Evolutionary conservation across 345 rosid genomes (phyloP), one percentile per base, ranked within the genome.

Genomic region (Eucalyptus virginea): DNA sequence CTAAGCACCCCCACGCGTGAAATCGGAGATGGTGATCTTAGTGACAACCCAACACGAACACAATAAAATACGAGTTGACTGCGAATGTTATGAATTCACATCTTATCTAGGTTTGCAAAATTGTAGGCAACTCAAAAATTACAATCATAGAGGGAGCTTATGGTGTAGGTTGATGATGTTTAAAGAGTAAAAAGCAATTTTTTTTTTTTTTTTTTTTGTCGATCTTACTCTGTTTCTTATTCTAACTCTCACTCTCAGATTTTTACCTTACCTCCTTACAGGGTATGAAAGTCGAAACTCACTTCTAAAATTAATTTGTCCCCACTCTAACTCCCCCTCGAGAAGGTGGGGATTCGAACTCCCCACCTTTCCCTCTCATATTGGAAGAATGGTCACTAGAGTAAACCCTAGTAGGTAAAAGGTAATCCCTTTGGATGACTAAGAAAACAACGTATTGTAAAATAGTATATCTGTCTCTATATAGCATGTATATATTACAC

Each of bases 241-340:
- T 49, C 0, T 49, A 49, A 49, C 3, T 15, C 1, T 49, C 7
- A 0, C 7, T 5, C 1, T 49, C 15, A 15, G 0, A 49, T 7
- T 49, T 49, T 49, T 49, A 18, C 0, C 3, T 6, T 49, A 1
- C 0, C 0, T 49, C 0, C 0, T 49, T 49, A 49, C 0, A 49
- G 7, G 6, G 2, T 15, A 1, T 49, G 3, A 1, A 2, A 49
- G 3, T 49, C 17, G 6, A 49, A 15, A 15, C 3, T 3, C 18
- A 49, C 18, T 49, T 0, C 0, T 49, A 49, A 49, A 49, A 49
- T 7, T 15, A 49, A 49, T 49, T 49, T 0, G 6, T 49, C 17
- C 1, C 1, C 51, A 49, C 0, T 1, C 16, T 3, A 49, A 49
- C 5, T 0, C 0, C 1, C 1, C 0, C 1, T 0, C 14, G 6